These are phyloP conservation scores for Apophysomyces trapeziformis DNA, from an alignment of 371 early-diverging fungal genomes.

Conservation along the genomic window DNA sequence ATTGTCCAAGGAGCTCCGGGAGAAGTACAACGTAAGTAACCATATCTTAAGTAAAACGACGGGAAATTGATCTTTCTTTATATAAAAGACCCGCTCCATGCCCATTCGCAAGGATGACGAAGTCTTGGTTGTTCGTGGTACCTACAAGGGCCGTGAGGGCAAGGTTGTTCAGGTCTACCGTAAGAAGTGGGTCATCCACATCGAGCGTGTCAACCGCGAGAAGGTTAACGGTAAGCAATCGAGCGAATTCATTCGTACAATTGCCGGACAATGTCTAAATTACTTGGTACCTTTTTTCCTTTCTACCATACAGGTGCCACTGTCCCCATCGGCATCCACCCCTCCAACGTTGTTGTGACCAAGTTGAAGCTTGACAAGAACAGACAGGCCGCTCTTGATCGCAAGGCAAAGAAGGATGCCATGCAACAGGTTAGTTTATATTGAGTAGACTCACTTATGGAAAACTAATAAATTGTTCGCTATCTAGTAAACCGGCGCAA, in stretches of 20 bases:
- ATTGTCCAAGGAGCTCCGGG: conserved; percentile 97
- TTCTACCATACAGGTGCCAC: conserved; percentile 52
- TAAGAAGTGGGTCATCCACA: conserved; percentile 98
- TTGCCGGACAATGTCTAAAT: not conserved
- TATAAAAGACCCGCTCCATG: conserved; percentile 79
- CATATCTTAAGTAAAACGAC: conserved; percentile 10
- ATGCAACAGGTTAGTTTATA: conserved; percentile 44
- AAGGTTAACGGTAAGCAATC: conserved; percentile 88
- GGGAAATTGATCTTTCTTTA: not conserved
- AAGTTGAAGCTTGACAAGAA: conserved; percentile 96
- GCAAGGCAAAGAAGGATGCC: conserved; percentile 66
- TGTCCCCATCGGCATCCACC: conserved; percentile 94
- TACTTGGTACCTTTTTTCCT: not conserved
- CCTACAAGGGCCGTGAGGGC: conserved; percentile 97
- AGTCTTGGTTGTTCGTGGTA: conserved; percentile 94
- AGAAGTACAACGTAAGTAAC: conserved; percentile 86
- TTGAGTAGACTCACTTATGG: not conserved
- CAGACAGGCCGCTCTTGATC: conserved; percentile 84
- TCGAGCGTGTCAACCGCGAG: conserved; percentile 95
- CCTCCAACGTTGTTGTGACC: conserved; percentile 97
- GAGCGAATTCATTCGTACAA: no score
- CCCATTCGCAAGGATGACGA: conserved; percentile 98
- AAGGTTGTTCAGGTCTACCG: conserved; percentile 97
- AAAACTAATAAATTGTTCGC: not conserved
- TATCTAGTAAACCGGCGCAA: conserved; percentile 5